phyloP scores from a whole-genome alignment of 2,329 filamentous ascomycete genomes.

The Hysterium pulicare region DNA sequence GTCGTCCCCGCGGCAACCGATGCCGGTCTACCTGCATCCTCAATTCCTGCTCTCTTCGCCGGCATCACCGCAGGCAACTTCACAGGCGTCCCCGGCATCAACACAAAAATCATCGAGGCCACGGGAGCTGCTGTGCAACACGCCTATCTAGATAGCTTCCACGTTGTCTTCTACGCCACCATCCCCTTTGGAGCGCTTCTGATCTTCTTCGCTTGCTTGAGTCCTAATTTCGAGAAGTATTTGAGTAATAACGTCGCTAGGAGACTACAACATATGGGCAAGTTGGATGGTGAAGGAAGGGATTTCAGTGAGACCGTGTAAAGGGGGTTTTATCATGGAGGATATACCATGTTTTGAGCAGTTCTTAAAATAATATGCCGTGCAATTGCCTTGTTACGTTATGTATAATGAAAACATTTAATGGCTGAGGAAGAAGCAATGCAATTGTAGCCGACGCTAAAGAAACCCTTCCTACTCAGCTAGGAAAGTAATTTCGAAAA shows the following conservation, averaged over 20 bases:
- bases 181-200: constrained; percentile 23
- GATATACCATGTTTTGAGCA: no score
- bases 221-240: constrained; percentile 24
- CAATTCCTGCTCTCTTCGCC: constrained; percentile 18
- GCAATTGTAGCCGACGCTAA: no score
- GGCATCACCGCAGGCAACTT: constrained; percentile 20
- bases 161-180: constrained; percentile 23
- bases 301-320: no score
- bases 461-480: no score
- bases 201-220: constrained; percentile 15
- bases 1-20: constrained; percentile 19
- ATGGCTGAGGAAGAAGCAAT: no score
- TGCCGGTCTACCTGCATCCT: constrained; percentile 19
- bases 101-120: constrained; percentile 16
- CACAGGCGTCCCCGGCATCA: constrained; percentile 18
- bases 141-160: constrained; percentile 16
- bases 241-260: constrained; percentile 22
- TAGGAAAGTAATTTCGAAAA: no score
- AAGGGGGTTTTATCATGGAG: no score
- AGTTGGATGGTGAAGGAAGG: constrained; percentile 14
- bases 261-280: constrained; percentile 17
- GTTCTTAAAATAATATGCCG: no score
- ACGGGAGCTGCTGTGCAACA: constrained; percentile 10
- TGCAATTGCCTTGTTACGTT: no score
- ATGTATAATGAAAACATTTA: no score